Evolutionary conservation across 176 grass and related monocot species (phyloP).

Genomic region (Neostapfia colusana): DNA sequence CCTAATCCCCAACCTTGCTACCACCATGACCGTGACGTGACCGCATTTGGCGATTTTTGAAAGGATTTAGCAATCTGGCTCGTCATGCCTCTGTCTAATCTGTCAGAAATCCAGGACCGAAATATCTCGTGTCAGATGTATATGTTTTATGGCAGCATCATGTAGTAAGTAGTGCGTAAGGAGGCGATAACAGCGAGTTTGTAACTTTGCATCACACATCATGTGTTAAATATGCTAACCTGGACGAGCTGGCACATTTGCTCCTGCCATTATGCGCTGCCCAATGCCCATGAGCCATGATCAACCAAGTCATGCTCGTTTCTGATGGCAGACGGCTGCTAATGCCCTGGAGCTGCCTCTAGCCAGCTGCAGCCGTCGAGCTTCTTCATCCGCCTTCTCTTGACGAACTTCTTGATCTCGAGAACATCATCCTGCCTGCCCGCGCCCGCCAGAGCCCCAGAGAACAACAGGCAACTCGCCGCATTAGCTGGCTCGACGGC

Average conservation of each 20-base stretch:
- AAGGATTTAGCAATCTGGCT: background rate
- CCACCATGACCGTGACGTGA: background rate
- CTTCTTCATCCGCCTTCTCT: slow-evolving; percentile 48
- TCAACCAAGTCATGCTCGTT: background rate
- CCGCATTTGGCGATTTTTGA: background rate
- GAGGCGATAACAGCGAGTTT: background rate
- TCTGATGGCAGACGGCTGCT: background rate
- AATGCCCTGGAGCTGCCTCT: slow-evolving; percentile 5
- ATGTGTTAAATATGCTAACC: background rate
- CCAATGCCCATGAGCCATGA: background rate
- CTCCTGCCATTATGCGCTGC: background rate
- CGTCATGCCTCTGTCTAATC: background rate
- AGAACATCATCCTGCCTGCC: slow-evolving; percentile 42
- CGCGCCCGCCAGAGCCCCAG: slow-evolving; percentile 32
- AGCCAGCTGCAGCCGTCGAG: slow-evolving; percentile 58
- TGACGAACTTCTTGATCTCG: slow-evolving; percentile 52
- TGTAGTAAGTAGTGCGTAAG: background rate
- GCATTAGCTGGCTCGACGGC: slow-evolving; percentile 53
- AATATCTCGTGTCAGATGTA: slow-evolving; percentile 36
- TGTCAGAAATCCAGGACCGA: background rate
- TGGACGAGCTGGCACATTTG: background rate
- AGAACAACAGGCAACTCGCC: slow-evolving; percentile 46
- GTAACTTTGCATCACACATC: background rate
- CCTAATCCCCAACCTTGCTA: slow-evolving; percentile 23
- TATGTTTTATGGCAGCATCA: background rate